These are phyloP conservation scores for Neurospora sp. DNA, from an alignment of 495 filamentous ascomycete genomes.

Conservation along the genomic window DNA sequence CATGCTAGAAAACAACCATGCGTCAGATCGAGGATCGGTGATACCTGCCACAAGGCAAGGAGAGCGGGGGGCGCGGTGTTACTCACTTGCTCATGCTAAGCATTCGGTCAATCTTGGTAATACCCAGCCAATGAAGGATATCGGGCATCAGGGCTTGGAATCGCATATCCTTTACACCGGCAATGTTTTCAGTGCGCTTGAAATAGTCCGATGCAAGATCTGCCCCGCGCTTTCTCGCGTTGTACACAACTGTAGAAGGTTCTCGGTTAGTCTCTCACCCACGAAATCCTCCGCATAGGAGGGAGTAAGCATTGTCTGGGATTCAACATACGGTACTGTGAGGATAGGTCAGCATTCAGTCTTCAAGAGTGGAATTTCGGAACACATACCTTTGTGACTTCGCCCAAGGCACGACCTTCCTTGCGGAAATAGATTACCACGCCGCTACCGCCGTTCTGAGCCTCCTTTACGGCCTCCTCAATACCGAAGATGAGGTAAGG, in stretches of 20 bases:
- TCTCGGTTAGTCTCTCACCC: constrained; percentile 18
- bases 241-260: constrained; percentile 64
- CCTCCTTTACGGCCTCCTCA: constrained; percentile 92
- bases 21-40: constrained; percentile 4
- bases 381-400: constrained; percentile 75
- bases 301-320: neutral
- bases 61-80: neutral
- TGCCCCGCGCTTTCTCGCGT: constrained; percentile 76
- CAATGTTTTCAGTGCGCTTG: constrained; percentile 92
- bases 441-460: constrained; percentile 86
- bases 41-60: neutral
- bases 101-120: constrained; percentile 98
- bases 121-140: constrained; percentile 96
- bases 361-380: neutral
- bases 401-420: constrained; percentile 89
- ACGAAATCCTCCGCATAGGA: neutral
- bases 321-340: constrained; percentile 37
- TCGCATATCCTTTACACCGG: constrained; percentile 95
- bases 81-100: constrained; percentile 93
- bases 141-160: constrained; percentile 99
- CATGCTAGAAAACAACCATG: constrained; percentile 50
- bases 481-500: constrained; percentile 96
- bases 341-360: constrained; percentile 16
- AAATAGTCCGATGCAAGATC: constrained; percentile 96
- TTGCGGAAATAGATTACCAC: constrained; percentile 99